Evolutionary conservation across 345 rosid species (phyloP).

Genomic region (Gossypium rotundifolium): DNA sequence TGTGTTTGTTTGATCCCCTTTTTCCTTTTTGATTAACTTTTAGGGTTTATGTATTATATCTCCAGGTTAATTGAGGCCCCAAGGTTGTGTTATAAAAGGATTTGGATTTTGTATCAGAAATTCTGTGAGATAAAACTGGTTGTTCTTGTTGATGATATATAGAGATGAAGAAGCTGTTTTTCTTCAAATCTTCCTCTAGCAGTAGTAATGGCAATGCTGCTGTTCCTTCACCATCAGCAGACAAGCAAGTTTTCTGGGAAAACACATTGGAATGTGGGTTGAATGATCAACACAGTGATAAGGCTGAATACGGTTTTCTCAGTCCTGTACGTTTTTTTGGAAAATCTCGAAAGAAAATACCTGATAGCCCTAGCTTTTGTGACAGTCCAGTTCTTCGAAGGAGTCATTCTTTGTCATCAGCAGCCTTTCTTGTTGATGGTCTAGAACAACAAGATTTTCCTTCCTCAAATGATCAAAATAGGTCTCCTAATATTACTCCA

Average conservation of each 20-base stretch:
- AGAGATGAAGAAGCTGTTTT: conserved; percentile 86
- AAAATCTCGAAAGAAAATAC: conserved; percentile 44
- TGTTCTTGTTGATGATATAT: conserved; percentile 23
- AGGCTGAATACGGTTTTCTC: conserved; percentile 18
- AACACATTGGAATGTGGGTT: conserved; percentile 29
- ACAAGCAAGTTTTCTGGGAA: conserved; percentile 42
- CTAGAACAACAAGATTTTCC: conserved; percentile 30
- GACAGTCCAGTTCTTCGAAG: conserved; percentile 50
- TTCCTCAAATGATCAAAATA: conserved; percentile 31
- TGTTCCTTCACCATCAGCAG: conserved; percentile 33
- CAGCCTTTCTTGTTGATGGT: conserved; percentile 52
- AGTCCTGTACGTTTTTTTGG: conserved; percentile 35
- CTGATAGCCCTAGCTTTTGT: conserved; percentile 37
- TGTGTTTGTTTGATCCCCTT: conserved; percentile 10
- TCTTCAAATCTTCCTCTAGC: conserved; percentile 58
- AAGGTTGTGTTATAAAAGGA: conserved; percentile 17
- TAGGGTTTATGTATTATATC: conserved; percentile 16
- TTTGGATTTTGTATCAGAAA: conserved; percentile 1
- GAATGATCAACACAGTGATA: conserved; percentile 31
- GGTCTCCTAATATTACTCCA: conserved; percentile 34
- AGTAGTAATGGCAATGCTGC: conserved; percentile 24
- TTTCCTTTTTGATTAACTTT: conserved; percentile 14
- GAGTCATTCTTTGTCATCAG: conserved; percentile 77
- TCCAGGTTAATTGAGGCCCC: conserved; percentile 34
- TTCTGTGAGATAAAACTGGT: conserved; percentile 19